Conservation (phyloP, 73 alveolate species). For the Breviolum minutum region DNA sequence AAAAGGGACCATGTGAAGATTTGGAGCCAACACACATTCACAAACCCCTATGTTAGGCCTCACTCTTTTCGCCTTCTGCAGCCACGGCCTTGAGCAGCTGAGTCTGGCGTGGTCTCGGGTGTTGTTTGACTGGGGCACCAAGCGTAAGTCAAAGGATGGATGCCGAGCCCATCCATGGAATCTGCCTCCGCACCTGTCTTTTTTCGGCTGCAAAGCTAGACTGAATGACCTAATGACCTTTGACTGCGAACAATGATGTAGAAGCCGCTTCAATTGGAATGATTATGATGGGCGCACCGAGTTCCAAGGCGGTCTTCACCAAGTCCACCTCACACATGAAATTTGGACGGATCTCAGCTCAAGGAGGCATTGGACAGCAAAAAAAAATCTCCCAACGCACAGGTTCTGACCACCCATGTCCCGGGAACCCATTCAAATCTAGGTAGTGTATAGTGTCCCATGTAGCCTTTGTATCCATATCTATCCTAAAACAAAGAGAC, state of each 20-base stretch:
- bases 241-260: too few species aligned
- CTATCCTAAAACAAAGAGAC: too few species aligned
- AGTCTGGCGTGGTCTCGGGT: not conserved
- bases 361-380: too few species aligned
- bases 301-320: conserved; percentile 72
- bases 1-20: not conserved
- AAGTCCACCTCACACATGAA: not conserved
- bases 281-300: not conserved
- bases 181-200: conserved; percentile 48
- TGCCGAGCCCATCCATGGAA: conserved; percentile 69
- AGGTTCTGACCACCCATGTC: too few species aligned
- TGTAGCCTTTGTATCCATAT: too few species aligned
- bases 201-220: not conserved
- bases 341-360: too few species aligned
- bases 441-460: too few species aligned
- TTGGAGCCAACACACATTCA: too few species aligned
- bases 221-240: too few species aligned
- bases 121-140: not conserved
- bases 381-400: too few species aligned
- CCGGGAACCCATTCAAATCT: too few species aligned
- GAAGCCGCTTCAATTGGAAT: too few species aligned
- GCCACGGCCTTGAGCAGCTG: conserved; percentile 48
- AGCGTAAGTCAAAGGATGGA: conserved; percentile 62
- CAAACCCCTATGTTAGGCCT: not conserved
- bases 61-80: conserved; percentile 53